These are phyloP conservation scores for Oryza meyeriana DNA, from an alignment of 176 grass and related monocot genomes.

Conservation along the genomic window DNA sequence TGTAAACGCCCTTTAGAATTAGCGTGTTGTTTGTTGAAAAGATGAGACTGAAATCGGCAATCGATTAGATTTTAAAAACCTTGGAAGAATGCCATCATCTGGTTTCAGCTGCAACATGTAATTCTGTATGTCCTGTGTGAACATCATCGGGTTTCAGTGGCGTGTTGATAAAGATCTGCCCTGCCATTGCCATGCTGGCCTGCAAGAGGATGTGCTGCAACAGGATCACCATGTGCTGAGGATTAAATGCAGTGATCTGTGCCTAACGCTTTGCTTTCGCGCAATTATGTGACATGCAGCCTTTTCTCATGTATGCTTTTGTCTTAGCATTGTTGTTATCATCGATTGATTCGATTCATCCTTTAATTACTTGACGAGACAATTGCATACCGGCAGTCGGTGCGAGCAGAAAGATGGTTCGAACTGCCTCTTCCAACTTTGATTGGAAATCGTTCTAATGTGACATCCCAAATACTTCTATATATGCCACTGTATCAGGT, in stretches of 20 bases:
- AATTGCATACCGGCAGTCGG: neutral
- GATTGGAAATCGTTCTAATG: neutral
- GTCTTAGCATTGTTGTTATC: neutral
- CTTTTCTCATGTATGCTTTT: neutral
- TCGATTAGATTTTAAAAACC: neutral
- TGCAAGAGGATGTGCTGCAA: neutral
- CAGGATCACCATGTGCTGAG: constrained; percentile 20
- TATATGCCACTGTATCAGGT: neutral
- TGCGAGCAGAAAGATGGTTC: constrained; percentile 5
- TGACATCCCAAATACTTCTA: no score
- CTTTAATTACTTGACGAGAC: neutral
- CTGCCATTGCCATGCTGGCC: neutral
- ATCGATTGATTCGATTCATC: neutral
- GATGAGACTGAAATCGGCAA: neutral
- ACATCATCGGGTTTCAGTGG: neutral
- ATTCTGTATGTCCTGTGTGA: neutral
- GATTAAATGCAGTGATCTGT: constrained; percentile 13
- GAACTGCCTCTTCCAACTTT: neutral
- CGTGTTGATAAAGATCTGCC: neutral
- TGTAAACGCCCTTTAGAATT: neutral
- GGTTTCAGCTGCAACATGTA: neutral
- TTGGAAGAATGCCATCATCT: neutral
- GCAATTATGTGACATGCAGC: constrained; percentile 14
- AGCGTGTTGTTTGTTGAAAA: neutral
- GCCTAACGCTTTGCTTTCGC: neutral